Evolutionary conservation across 768 basidiomycete genomes (phyloP).

Genomic region (Melanogaster broomeanus): DNA sequence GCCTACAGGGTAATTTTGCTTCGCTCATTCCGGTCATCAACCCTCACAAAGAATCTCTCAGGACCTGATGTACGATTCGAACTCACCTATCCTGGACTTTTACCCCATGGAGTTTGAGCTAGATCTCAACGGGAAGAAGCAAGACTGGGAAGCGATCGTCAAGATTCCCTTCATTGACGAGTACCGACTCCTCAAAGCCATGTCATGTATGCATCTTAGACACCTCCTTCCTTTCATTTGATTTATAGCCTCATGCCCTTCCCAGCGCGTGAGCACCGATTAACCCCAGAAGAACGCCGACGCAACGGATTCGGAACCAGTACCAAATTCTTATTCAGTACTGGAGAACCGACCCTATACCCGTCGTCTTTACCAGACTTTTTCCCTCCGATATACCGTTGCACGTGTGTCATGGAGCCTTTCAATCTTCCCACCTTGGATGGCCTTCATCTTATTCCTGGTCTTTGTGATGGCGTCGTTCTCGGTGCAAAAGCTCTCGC

Average conservation of each 20-base stretch:
- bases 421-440: slow-evolving; percentile 87
- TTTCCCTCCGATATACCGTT: slow-evolving; percentile 86
- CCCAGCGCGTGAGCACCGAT: slow-evolving; percentile 73
- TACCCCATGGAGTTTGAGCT: slow-evolving; percentile 90
- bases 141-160: slow-evolving; percentile 98
- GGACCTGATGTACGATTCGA: slow-evolving; percentile 87
- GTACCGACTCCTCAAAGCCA: slow-evolving; percentile 71
- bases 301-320: slow-evolving; percentile 83
- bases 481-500: slow-evolving; percentile 86
- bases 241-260: background rate
- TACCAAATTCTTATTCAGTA: slow-evolving; percentile 74
- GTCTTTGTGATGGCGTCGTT: slow-evolving; percentile 85
- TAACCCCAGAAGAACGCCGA: slow-evolving; percentile 71
- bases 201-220: slow-evolving; percentile 54
- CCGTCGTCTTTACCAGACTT: slow-evolving; percentile 93
- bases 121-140: slow-evolving; percentile 97
- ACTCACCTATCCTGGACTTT: slow-evolving; percentile 90
- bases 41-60: slow-evolving; percentile 29
- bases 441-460: slow-evolving; percentile 83
- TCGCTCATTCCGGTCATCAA: background rate
- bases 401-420: slow-evolving; percentile 75
- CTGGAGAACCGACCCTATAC: slow-evolving; percentile 64
- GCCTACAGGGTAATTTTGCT: slow-evolving; percentile 69
- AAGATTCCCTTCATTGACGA: slow-evolving; percentile 99
- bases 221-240: background rate